Evolutionary conservation across 345 rosid genomes (phyloP), one percentile per base, ranked within the genome.

Genomic region (Salix purpurea): DNA sequence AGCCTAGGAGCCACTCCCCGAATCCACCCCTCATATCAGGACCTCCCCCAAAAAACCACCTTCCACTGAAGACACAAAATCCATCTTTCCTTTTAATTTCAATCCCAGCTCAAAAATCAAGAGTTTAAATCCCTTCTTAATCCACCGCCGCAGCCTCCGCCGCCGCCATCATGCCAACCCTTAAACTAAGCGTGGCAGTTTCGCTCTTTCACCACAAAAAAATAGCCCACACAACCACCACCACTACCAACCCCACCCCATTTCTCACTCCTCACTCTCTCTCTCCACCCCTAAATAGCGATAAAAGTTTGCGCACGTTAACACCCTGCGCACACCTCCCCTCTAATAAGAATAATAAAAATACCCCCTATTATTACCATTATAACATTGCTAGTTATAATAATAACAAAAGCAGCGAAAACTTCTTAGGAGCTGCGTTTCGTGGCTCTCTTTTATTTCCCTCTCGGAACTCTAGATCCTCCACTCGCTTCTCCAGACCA

Each of bases 281-380:
- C 40, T 48, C 44, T 7, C 37, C 69, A 4, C 40, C 73, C 34
- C 28, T 30, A 60, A 74, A 52, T 58, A 68, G 77, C 54, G 50
- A 37, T 9, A 32, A 36, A 24, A 44, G 37, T 64, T 70, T 70
- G 82, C 78, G 82, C 82, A 74, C 14, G 82, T 40, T 79, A 74
- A 36, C 58, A 18, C 26, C 71, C 54, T 68, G 36, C 40, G 77
- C 75, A 74, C 82, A 46, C 65, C 2, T 32, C 65, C 39, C 13
- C 18, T 28, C 23, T 30, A 34, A 16, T 61, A 60, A 46, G 7
- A 36, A 23, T 28, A 26, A 23, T 62, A 69, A 61, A 62, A n/a
- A 37, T 37, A 24, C 13, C 32, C 42, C 24, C 26, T 14, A 11
- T 21, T 28, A 67, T 37, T 36, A 21, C 40, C 70, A 32, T 37